Evolutionary conservation across 2,329 filamentous ascomycete species (phyloP).

Genomic region (Xylariaceae sp.): DNA sequence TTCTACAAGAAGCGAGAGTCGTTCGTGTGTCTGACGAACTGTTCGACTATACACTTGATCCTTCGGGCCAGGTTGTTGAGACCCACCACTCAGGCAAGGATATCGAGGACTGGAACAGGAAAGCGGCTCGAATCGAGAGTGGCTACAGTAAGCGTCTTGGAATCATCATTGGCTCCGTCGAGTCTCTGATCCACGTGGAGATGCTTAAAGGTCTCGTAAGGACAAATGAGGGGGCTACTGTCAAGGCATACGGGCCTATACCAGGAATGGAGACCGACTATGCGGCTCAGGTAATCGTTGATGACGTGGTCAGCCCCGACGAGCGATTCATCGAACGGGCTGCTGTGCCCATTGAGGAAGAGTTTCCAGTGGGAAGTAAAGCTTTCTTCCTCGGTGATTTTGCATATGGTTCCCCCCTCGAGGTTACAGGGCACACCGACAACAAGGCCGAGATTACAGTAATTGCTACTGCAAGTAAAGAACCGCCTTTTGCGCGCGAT

Average conservation of each 20-base stretch:
- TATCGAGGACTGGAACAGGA: constrained; percentile 78
- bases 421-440: constrained; percentile 67
- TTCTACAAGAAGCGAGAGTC: constrained; percentile 89
- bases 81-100: constrained; percentile 69
- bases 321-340: constrained; percentile 86
- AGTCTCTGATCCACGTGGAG: constrained; percentile 85
- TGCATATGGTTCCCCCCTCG: constrained; percentile 84
- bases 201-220: constrained; percentile 89
- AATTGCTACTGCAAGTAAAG: constrained; percentile 64
- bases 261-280: constrained; percentile 83
- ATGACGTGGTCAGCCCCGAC: constrained; percentile 84
- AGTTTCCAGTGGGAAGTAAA: constrained; percentile 76
- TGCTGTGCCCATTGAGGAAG: constrained; percentile 83
- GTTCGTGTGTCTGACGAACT: constrained; percentile 86
- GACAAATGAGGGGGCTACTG: constrained; percentile 80
- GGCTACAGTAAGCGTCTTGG: constrained; percentile 88
- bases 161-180: constrained; percentile 78
- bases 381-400: constrained; percentile 94
- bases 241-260: constrained; percentile 89
- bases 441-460: constrained; percentile 76
- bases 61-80: constrained; percentile 56
- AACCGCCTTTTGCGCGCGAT: constrained; percentile 73
- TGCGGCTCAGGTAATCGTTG: constrained; percentile 85
- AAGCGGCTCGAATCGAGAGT: constrained; percentile 75
- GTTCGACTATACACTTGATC: constrained; percentile 74